Percentiles rank a stretch among this genome's conserved stretches.
phyloP scores from a whole-genome alignment of 768 basidiomycete species.

The Mycena amicta region DNA sequence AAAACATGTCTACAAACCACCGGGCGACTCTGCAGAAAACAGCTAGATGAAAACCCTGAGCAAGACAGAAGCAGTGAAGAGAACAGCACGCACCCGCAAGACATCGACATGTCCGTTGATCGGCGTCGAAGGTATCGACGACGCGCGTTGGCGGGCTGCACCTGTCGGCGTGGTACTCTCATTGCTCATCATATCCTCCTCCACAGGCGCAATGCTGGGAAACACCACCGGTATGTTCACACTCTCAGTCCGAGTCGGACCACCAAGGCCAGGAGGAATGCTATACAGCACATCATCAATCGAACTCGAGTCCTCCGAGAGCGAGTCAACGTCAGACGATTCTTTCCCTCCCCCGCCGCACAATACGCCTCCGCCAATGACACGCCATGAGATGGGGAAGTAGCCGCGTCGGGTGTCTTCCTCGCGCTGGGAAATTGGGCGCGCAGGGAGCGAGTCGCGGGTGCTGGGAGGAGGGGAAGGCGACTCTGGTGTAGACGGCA shows the following conservation, averaged over 20 bases:
- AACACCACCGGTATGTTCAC: not conserved
- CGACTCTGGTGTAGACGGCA: not conserved
- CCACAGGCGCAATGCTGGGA: not conserved
- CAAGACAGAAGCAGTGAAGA: not conserved
- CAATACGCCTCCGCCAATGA: conserved; percentile 78
- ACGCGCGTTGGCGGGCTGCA: conserved; percentile 21
- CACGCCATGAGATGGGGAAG: conserved; percentile 73
- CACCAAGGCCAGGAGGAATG: not conserved
- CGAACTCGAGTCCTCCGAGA: not conserved
- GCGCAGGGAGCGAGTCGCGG: conserved; percentile 15
- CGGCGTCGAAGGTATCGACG: conserved; percentile 28
- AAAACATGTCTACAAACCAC: conserved; percentile 14
- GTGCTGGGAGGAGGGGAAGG: not conserved
- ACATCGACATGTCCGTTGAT: conserved; percentile 22
- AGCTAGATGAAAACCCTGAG: conserved; percentile 20
- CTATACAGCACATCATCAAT: not conserved
- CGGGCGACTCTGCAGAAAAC: conserved; percentile 30
- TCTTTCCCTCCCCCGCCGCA: conserved; percentile 42
- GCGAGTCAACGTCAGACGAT: not conserved
- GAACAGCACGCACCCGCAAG: conserved; percentile 20
- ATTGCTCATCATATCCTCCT: not conserved
- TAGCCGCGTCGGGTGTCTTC: conserved; percentile 48
- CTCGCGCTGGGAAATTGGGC: conserved; percentile 31
- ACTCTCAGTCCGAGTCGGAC: not conserved
- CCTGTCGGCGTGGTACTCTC: conserved; percentile 10